phyloP scores from a whole-genome alignment of 306 rosid species.

The Quercus dentata region DNA sequence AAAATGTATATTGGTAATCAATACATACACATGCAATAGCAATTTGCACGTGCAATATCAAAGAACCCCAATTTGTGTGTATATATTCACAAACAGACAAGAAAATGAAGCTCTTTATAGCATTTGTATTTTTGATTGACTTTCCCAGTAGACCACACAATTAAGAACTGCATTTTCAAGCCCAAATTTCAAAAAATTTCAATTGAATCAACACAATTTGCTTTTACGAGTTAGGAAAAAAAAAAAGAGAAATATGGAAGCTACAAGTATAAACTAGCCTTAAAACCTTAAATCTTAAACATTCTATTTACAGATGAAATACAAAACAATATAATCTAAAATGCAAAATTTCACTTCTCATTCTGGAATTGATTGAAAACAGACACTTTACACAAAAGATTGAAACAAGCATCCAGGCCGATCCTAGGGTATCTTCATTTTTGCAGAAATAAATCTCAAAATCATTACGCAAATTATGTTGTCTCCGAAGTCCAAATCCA shows the following conservation, averaged over 20 bases:
- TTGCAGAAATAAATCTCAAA: neutral
- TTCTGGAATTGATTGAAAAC: neutral
- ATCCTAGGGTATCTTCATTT: neutral
- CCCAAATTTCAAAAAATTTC: neutral
- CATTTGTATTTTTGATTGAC: neutral
- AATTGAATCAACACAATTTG: neutral
- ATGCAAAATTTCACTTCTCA: neutral
- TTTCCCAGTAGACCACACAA: too few relatives aligned
- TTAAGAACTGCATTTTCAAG: too few relatives aligned
- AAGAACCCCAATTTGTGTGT: neutral
- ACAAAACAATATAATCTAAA: neutral
- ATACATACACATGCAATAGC: neutral
- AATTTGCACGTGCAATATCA: neutral
- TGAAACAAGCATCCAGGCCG: too few relatives aligned
- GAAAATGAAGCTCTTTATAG: neutral
- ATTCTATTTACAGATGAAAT: neutral
- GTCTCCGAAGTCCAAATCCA: too few relatives aligned
- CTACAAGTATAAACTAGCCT: neutral
- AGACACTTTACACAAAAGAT: too few relatives aligned
- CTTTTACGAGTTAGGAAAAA: neutral
- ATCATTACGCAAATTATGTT: neutral
- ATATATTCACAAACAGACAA: too few relatives aligned
- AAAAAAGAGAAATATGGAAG: too few relatives aligned
- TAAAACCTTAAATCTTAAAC: neutral
- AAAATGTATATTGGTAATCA: neutral